Evolutionary conservation across 257 asterid species (phyloP), one percentile per base, ranked within the genome.

Genomic region (Leptodermis oblonga): DNA sequence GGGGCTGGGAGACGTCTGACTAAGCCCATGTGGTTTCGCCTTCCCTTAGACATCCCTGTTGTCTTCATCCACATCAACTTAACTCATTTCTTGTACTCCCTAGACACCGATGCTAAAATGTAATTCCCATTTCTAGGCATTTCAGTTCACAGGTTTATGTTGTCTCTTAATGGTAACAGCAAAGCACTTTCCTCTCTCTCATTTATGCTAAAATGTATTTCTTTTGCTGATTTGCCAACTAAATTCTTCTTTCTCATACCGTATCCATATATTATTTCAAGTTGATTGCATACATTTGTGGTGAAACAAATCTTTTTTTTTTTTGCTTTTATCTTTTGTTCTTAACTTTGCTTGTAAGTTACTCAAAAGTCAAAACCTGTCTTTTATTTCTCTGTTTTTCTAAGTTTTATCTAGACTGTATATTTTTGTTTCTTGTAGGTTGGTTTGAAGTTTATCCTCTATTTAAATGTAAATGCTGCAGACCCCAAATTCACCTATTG

Each of bases 401-500:
- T 61, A 62, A 73, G 65, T 64, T 78, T 72, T 73, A 73, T 74
- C 70, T 48, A 70, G 85, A 74, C 65, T 54, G 62, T 56, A 69
- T 37, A 67, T 65, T 69, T 67, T 20, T 62, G 62, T 45, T 22
- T 80, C 81, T 77, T 86, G 88, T 81, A 82, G 85, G 85, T 76
- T 70, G 70, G 69, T 79, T 68, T 80, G 82, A 82, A 74, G 86
- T 82, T 86, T 76, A 80, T 81, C 80, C 78, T 71, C 80, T 82
- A 84, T 81, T 82, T 86, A 63, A 77, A 82, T 87, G 85, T 85
- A 34, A 79, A 79, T 87, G 73, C 76, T 83, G 90, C 97, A 92
- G 98, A 92, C 98, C 49, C 95, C 98, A 49, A 78, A 92, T 77
- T 86, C 98, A 10, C 98, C 98, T 22, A 23, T 92, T 62, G 87